Percentiles rank a stretch among this genome's conserved stretches.
phyloP scores from a whole-genome alignment of 2,329 filamentous ascomycete genomes.

The Eutypella sp. region DNA sequence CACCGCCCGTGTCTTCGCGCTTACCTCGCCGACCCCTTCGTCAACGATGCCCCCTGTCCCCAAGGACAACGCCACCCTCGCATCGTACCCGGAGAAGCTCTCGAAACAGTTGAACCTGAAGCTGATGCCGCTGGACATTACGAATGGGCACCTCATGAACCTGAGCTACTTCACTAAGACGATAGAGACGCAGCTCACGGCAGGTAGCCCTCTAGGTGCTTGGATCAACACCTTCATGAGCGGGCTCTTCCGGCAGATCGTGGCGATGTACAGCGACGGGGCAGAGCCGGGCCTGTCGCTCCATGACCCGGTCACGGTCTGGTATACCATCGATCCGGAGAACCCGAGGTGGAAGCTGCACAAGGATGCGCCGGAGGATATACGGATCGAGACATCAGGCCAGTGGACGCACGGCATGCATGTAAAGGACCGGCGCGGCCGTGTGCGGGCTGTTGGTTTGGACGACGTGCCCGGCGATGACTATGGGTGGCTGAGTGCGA shows the following conservation, averaged over 20 bases:
- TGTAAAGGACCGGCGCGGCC: conserved; percentile 67
- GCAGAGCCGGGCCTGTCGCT: conserved; percentile 58
- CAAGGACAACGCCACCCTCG: conserved; percentile 43
- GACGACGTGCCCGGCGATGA: conserved; percentile 64
- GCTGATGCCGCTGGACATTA: conserved; percentile 74
- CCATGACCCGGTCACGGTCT: conserved; percentile 74
- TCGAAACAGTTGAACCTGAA: conserved; percentile 61
- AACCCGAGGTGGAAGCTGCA: conserved; percentile 52
- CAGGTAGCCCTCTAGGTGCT: conserved; percentile 66
- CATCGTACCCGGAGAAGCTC: conserved; percentile 59
- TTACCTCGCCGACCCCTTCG: conserved; percentile 67
- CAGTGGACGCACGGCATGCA: conserved; percentile 96
- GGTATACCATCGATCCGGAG: conserved; percentile 65
- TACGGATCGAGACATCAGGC: conserved; percentile 81
- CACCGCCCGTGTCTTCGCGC: conserved; percentile 69
- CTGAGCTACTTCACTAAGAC: conserved; percentile 53
- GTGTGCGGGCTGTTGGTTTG: conserved; percentile 43
- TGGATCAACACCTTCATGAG: conserved; percentile 70
- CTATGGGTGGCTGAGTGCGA: conserved; percentile 68
- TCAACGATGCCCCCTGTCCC: conserved; percentile 75
- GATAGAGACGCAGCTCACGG: conserved; percentile 50
- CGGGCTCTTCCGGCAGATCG: conserved; percentile 66
- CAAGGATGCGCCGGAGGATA: conserved; percentile 64
- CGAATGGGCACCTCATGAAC: conserved; percentile 62
- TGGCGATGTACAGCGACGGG: conserved; percentile 54